Evolutionary conservation across 2,329 filamentous ascomycete genomes (phyloP), one percentile per base, ranked within the genome.

Genomic region (Neofusicoccum cordaticola): DNA sequence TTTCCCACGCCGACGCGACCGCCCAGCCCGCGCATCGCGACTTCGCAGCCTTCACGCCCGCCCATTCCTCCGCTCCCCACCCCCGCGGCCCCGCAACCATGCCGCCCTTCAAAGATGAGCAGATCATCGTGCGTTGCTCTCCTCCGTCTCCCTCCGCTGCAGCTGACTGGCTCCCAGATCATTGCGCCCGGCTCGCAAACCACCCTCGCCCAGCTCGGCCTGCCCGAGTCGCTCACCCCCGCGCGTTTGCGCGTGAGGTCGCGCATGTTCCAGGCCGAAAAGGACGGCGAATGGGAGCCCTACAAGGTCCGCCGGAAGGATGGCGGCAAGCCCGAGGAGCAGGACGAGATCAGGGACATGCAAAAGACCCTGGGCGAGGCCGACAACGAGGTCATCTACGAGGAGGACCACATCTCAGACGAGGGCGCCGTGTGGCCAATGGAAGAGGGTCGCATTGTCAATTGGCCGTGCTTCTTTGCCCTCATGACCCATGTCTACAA

Each of bases 381-480:
- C 64, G 73, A 74, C 7, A 86, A 88, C 34, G 83, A 85, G 64
- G 80, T 82, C 65, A 85, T 92, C 71, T 96, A 90, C 79, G 90
- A 97, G 69, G 95, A 98, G 80, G 93, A 97, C 74, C 88, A 89
- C 22, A 89, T 94, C 62, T 92, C 92, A 66, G 88, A 90, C 65
- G 92, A 97, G 77, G 95, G 91, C 66, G 95, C 95, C 2, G 86
- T 97, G 62, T 97, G 92, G 81, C 95, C 95, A 11, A 88, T 99
- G 62, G 73, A 78, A 82, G 87, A 89, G 68, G 95, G 95, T 64
- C 88, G 87, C 72, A 95, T 99, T 67, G 88, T 90, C 48, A 88
- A 98, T 75, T 97, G 96, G 92, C 85, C 89, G 0, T 94, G 92
- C 69, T 96, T 99, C 81, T 90, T 97, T 68, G 94, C 95, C 37